These are phyloP conservation scores for Starmera amethionina DNA, from an alignment of 805 yeast species.

Conservation along the genomic window DNA sequence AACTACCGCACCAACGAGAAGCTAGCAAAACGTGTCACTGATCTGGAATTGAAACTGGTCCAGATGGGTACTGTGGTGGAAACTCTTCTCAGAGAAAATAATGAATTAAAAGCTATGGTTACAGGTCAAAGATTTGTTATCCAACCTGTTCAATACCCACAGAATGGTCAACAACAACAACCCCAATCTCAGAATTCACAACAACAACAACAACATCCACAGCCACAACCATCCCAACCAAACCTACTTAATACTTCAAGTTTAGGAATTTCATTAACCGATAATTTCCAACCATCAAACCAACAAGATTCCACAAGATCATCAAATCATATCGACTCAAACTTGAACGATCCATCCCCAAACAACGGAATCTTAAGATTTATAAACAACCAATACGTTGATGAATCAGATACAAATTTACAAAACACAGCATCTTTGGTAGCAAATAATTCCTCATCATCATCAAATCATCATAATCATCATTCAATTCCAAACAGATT, in stretches of 20 bases:
- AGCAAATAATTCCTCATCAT: no score
- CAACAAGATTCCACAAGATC: constrained; percentile 5
- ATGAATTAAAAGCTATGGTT: constrained; percentile 13
- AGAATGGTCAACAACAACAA: background rate
- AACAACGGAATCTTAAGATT: constrained; percentile 18
- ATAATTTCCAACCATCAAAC: background rate
- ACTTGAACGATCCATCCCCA: constrained; percentile 9
- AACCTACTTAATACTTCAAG: background rate
- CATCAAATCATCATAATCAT: constrained; percentile 2
- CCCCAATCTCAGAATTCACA: constrained; percentile 1
- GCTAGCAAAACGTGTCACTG: constrained; percentile 13
- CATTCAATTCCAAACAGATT: constrained; percentile 11
- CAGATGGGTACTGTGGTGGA: constrained; percentile 15
- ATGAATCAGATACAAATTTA: constrained; percentile 14
- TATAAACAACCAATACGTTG: constrained; percentile 21
- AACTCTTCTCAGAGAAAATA: constrained; percentile 17
- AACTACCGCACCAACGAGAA: constrained; percentile 6
- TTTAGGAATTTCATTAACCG: background rate
- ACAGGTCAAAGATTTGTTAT: constrained; percentile 15
- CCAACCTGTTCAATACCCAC: constrained; percentile 9
- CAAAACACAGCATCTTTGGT: constrained; percentile 1
- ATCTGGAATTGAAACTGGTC: constrained; percentile 11
- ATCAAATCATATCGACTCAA: constrained; percentile 6
- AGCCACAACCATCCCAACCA: constrained; percentile 4
- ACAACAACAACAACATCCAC: background rate